Conservation (phyloP, 805 yeast species). For the Suhomyces faveliae region DNA sequence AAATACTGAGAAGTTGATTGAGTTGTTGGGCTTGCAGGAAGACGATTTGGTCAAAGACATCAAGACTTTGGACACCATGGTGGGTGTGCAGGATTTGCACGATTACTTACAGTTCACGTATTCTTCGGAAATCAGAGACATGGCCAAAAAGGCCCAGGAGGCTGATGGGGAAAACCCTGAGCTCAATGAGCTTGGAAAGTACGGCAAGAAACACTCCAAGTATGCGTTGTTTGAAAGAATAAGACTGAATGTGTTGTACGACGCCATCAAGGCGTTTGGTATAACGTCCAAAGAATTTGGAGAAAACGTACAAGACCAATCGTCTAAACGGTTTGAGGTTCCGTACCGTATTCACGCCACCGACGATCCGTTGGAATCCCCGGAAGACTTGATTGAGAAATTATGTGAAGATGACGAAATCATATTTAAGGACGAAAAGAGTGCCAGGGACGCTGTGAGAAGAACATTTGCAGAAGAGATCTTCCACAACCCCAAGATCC, state of each 20-base stretch:
- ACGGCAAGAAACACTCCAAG: conserved; percentile 55
- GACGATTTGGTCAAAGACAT: conserved; percentile 60
- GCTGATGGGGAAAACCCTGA: conserved; percentile 7
- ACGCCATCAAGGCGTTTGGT: conserved; percentile 69
- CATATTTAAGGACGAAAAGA: conserved; percentile 53
- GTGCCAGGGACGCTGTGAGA: conserved; percentile 71
- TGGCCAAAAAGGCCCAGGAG: conserved; percentile 16
- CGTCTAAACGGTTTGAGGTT: conserved; percentile 44
- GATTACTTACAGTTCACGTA: conserved; percentile 78
- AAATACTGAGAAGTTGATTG: conserved; percentile 56
- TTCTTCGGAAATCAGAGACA: conserved; percentile 57
- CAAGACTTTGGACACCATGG: conserved; percentile 57
- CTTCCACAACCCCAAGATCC: conserved; percentile 73
- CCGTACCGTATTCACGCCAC: conserved; percentile 65
- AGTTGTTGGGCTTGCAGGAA: conserved; percentile 57
- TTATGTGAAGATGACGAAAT: conserved; percentile 46
- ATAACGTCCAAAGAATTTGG: conserved; percentile 79
- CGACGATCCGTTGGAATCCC: conserved; percentile 62
- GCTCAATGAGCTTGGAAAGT: conserved; percentile 10
- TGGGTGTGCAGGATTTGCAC: conserved; percentile 82
- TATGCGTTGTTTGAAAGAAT: conserved; percentile 65
- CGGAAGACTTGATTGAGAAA: conserved; percentile 56
- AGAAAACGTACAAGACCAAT: conserved; percentile 68
- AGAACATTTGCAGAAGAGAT: conserved; percentile 77
- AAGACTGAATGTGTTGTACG: conserved; percentile 59